These are phyloP conservation scores for Paraglomus occultum DNA, from an alignment of 192 early-diverging fungal genomes.

Conservation along the genomic window DNA sequence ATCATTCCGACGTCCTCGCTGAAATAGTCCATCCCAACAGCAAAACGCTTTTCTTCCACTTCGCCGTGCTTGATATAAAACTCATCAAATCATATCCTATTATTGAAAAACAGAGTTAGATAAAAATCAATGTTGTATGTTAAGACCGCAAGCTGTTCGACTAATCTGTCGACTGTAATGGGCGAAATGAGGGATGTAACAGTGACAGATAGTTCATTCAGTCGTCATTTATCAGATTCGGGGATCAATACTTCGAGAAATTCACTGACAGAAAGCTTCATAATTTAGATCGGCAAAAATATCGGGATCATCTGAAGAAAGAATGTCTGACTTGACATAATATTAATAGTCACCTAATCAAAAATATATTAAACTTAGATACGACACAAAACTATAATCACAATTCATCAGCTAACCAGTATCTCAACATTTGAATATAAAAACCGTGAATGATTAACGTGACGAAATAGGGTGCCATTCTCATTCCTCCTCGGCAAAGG, in stretches of 20 bases:
- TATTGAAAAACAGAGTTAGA: neutral
- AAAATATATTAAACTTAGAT: neutral
- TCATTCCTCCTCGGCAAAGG: too few species aligned
- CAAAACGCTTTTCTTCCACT: conserved; percentile 82
- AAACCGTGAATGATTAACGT: conserved; percentile 60
- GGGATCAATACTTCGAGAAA: too few species aligned
- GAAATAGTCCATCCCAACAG: conserved; percentile 82
- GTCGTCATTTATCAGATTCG: too few species aligned
- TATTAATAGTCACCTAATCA: neutral
- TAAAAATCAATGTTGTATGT: too few species aligned
- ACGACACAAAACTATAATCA: conserved; percentile 13
- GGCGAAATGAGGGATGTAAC: conserved; percentile 97
- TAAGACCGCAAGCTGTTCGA: neutral
- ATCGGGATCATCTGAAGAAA: conserved; percentile 34
- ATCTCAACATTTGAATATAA: conserved; percentile 72
- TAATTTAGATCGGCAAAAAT: conserved; percentile 60
- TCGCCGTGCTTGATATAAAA: too few species aligned
- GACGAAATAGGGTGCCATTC: too few species aligned
- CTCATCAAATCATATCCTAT: too few species aligned
- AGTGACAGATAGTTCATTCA: too few species aligned
- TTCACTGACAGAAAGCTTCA: conserved; percentile 75
- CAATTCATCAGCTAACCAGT: conserved; percentile 51
- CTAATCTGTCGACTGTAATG: conserved; percentile 75
- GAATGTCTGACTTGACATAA: neutral
- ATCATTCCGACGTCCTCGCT: conserved; percentile 87